These are phyloP conservation scores for Debaryomyces subglobosus DNA, from an alignment of 1,139 yeast species.

Conservation along the genomic window DNA sequence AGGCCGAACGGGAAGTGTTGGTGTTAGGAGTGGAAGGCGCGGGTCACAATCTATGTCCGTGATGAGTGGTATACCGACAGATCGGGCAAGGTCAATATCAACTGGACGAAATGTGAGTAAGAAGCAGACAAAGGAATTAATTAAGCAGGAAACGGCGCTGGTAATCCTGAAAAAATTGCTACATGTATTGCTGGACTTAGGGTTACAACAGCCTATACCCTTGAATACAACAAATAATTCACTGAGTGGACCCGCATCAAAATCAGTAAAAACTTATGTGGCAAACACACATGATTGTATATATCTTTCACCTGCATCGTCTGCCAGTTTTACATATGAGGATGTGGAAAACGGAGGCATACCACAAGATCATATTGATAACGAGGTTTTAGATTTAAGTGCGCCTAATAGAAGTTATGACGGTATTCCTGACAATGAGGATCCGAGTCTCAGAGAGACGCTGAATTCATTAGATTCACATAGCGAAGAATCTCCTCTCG, in stretches of 20 bases:
- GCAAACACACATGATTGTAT: conserved; percentile 48
- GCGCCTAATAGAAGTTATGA: conserved; percentile 8
- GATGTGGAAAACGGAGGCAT: conserved; percentile 48
- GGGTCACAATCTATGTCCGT: conserved; percentile 25
- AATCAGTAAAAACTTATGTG: conserved; percentile 36
- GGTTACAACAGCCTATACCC: conserved; percentile 45
- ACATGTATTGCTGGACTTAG: conserved; percentile 39
- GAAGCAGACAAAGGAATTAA: conserved; percentile 41
- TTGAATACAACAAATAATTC: conserved; percentile 30
- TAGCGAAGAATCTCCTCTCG: conserved; percentile 7
- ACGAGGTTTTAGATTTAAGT: conserved; percentile 10
- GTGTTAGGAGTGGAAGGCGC: conserved; percentile 11
- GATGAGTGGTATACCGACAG: conserved; percentile 11
- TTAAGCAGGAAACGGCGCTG: conserved; percentile 42
- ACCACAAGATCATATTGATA: conserved; percentile 11
- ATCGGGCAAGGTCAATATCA: conserved; percentile 23
- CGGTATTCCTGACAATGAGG: background rate
- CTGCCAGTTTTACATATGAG: conserved; percentile 49
- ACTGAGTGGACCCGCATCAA: conserved; percentile 28
- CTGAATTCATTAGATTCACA: background rate
- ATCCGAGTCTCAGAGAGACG: background rate
- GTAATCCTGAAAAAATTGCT: conserved; percentile 41
- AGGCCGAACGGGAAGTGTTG: background rate
- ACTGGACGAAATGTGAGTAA: conserved; percentile 21
- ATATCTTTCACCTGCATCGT: conserved; percentile 44